Conservation (phyloP, 169 alveolate genomes). For the Toxoplasma gondii region DNA sequence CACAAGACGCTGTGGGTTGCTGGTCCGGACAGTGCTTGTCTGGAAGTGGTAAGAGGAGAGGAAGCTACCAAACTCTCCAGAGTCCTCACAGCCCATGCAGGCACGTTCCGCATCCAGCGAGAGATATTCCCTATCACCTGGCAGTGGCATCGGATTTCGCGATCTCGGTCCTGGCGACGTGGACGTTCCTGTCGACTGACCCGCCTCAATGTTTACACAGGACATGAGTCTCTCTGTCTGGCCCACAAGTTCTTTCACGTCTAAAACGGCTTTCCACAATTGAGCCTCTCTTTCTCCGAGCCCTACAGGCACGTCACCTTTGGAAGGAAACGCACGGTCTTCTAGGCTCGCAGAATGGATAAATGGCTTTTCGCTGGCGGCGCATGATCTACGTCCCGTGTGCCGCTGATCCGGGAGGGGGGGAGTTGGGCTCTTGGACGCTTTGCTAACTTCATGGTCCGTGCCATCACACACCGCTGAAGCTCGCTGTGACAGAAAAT, state of each 20-base stretch:
- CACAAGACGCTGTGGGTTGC: conserved; percentile 38
- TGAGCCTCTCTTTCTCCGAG: not conserved
- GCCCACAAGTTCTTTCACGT: not conserved
- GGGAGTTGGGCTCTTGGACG: too few species aligned
- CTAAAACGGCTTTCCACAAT: not conserved
- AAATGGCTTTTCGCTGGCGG: too few species aligned
- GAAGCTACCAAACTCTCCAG: not conserved
- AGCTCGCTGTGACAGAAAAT: too few species aligned
- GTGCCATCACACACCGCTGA: too few species aligned
- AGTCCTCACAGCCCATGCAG: not conserved
- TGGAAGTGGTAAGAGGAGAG: not conserved
- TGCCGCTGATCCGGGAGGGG: too few species aligned
- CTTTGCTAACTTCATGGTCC: too few species aligned
- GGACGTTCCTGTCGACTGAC: not conserved
- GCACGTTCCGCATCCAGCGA: not conserved
- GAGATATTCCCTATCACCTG: too few species aligned
- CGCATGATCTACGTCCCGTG: too few species aligned
- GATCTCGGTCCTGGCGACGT: not conserved
- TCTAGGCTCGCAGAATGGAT: too few species aligned
- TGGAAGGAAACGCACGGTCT: not conserved
- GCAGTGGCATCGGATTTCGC: too few species aligned
- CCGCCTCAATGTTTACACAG: not conserved
- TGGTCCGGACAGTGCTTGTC: not conserved
- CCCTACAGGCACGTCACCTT: not conserved
- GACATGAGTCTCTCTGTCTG: not conserved